Conservation (phyloP, 306 rosid genomes). For the Senna siamea region DNA sequence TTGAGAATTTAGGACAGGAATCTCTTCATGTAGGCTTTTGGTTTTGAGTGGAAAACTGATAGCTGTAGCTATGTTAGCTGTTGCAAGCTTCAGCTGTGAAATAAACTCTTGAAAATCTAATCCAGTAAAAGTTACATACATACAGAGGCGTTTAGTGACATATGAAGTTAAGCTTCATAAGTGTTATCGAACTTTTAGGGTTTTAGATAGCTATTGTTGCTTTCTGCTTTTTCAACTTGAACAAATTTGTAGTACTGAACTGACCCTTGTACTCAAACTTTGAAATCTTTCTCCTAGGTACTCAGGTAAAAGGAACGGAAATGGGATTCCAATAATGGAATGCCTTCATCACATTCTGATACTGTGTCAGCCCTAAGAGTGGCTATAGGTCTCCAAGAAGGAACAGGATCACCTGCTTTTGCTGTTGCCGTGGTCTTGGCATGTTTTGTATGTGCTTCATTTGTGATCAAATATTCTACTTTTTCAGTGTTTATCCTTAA, state of each 20-base stretch:
- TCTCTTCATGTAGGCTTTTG: not conserved
- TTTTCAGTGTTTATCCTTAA: constrained; percentile 19
- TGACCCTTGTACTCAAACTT: constrained; percentile 7
- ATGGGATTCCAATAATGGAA: constrained; percentile 89
- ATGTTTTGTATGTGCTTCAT: constrained; percentile 66
- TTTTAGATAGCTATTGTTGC: not conserved
- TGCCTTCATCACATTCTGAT: constrained; percentile 93
- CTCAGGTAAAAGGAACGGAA: constrained; percentile 80
- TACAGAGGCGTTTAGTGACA: not conserved
- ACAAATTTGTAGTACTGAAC: not conserved
- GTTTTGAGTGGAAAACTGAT: not conserved
- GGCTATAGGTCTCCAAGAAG: constrained; percentile 70
- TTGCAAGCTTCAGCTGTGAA: constrained; percentile 8
- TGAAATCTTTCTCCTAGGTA: constrained; percentile 44
- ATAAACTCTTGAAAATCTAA: not conserved
- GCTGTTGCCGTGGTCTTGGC: constrained; percentile 77
- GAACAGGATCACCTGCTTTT: constrained; percentile 68
- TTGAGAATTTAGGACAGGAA: not conserved
- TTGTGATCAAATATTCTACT: not conserved
- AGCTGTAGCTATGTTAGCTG: not conserved
- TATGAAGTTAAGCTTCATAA: not conserved
- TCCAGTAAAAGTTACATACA: not conserved
- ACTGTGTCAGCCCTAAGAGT: constrained; percentile 74
- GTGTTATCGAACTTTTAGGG: not conserved
- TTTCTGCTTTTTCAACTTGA: constrained; percentile 9